These are phyloP conservation scores for Naematelia aurantialba DNA, from an alignment of 768 basidiomycete genomes.

Conservation along the genomic window DNA sequence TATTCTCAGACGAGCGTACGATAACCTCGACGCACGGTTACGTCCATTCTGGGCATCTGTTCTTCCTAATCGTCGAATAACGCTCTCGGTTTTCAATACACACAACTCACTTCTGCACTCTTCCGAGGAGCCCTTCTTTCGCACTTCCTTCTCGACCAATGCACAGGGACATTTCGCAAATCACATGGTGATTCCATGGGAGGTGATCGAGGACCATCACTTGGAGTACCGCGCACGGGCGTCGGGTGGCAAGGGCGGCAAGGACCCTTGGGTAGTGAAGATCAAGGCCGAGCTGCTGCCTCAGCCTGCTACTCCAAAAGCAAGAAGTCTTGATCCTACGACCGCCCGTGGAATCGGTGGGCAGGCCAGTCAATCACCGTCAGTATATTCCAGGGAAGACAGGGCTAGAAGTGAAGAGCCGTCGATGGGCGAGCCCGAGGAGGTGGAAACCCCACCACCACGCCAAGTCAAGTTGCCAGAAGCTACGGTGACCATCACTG, in stretches of 20 bases:
- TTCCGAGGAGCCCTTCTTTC: constrained; percentile 55
- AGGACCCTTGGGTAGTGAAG: not conserved
- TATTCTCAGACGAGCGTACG: constrained; percentile 60
- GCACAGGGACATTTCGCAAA: constrained; percentile 71
- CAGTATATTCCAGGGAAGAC: not conserved
- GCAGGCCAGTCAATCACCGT: not conserved
- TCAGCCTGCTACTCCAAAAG: not conserved
- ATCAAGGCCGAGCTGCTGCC: not conserved
- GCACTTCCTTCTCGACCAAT: constrained; percentile 58
- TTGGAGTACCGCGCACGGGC: constrained; percentile 48
- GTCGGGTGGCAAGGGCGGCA: constrained; percentile 3
- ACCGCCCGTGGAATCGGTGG: not conserved
- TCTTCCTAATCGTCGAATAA: constrained; percentile 61
- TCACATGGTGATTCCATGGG: constrained; percentile 65
- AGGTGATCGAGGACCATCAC: constrained; percentile 62
- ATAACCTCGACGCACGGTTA: constrained; percentile 71
- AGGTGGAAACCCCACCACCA: too few relatives aligned
- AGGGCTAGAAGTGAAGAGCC: not conserved
- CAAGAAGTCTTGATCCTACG: not conserved
- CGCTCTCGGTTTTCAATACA: constrained; percentile 53
- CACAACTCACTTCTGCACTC: constrained; percentile 42
- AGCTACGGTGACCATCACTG: constrained; percentile 15
- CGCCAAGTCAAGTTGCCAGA: not conserved
- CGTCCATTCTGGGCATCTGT: constrained; percentile 69
- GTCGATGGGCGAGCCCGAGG: not conserved